Base-by-base conservation (phyloP, 2,329 filamentous ascomycete species). In the Verticillium isaacii region DNA sequence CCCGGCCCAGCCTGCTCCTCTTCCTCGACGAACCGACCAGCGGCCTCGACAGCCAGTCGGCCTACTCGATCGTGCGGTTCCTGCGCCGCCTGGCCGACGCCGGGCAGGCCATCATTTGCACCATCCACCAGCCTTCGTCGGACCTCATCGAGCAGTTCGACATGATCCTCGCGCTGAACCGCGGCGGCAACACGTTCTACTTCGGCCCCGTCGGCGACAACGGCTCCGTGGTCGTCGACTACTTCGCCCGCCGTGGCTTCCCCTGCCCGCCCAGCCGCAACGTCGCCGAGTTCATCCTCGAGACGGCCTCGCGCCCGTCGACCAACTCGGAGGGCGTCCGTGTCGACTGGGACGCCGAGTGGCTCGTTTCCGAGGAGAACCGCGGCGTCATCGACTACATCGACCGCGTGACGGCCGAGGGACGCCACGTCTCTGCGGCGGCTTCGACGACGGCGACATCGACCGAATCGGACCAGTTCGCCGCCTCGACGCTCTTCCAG, bases 311-410 rank as follows among this genome's bases (percentile, higher is more conserved):
- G 1, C 67, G 71, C 4, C 73, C 74, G 7, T 72, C 73, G 36
- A 69, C 62, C 45, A 71, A 69, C 23, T 68, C 70, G 3, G 73
- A 77, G 23, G 75, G 73, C 6, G 74, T 71, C 23, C 74, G 73
- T 60, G 65, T 91, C 54, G 82, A 92, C 69, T 93, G 90, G 90
- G 89, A 90, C 69, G 83, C 91, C 39, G 88, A 91, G 70, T 93
- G 91, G 90, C 76, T 78, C 32, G 83, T 83, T 55, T 92, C 88
- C 0, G 76, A 84, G 12, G 82, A 92, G 68, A 85, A 85, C 63
- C 77, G 80, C 37, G 72, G 75, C 1, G 77, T 92, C 19, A 73
- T 87, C 6, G 74, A 83, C 12, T 89, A 93, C 67, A 92, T 93
- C 61, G 79, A 87, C 50, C 77, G 79, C 2, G 81, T 91, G 65